Conservation (phyloP, 2,329 filamentous ascomycete genomes). For the Colletotrichum aenigma region DNA sequence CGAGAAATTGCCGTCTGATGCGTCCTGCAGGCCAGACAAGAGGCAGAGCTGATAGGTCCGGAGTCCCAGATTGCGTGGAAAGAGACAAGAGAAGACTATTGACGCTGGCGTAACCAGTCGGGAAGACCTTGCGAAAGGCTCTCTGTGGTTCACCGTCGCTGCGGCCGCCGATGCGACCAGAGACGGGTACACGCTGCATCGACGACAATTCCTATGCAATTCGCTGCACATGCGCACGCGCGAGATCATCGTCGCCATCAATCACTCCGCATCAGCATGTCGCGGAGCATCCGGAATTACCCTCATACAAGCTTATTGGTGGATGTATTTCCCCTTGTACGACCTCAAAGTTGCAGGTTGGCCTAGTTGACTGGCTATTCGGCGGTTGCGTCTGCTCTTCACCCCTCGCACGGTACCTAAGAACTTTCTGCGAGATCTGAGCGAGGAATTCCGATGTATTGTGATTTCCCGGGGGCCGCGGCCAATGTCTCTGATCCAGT, state of each 20-base stretch:
- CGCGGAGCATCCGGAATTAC: background rate
- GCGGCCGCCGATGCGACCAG: background rate
- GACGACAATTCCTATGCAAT: background rate
- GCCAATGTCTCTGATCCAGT: conserved; percentile 14
- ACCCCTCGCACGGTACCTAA: background rate
- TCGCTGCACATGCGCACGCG: background rate
- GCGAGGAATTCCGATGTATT: background rate
- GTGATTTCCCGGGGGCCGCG: background rate
- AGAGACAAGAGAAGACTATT: background rate
- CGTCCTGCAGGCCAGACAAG: background rate
- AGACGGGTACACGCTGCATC: conserved; percentile 3
- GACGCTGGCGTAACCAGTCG: background rate
- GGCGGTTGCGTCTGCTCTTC: background rate
- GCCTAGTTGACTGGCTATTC: background rate
- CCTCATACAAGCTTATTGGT: conserved; percentile 1
- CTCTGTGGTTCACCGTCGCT: background rate
- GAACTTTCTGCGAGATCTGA: background rate
- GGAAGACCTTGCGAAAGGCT: conserved; percentile 3
- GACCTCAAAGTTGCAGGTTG: background rate
- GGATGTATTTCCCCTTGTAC: background rate
- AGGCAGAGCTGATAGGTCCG: background rate
- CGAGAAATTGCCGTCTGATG: background rate
- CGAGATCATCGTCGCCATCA: background rate
- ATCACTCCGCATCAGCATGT: background rate
- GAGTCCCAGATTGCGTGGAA: background rate